Base-by-base conservation (phyloP, 176 grass and related monocot species). In the Oropetium thomaeum region DNA sequence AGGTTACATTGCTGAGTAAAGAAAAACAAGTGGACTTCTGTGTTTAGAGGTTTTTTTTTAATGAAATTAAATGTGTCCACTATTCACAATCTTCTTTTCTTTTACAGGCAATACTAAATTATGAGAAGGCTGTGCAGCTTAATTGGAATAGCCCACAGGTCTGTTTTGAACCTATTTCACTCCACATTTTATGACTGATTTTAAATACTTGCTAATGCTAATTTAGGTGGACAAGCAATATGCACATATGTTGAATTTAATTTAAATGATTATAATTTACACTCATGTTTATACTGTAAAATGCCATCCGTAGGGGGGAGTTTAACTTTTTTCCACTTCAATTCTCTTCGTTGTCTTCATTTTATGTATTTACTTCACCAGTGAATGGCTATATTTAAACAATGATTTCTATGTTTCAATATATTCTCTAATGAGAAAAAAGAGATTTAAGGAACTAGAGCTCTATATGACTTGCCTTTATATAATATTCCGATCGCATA, bases 101-200 rank as follows among this genome's bases (percentile, higher is more conserved):
- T 68, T 63, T 62, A 8, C 76, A 99, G 96, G 89, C 96, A 78
- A 99, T 94, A 86, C 59, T 86, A 80, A 99, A 95, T 62, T 99
- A 99, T 73, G 89, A 92, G 55, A 99, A 90, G 82, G 96, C 89
- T 79, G 96, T 99, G 67, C 88, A 90, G 65, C 96, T 99, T 31
- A 99, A 96, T 75, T 99, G 96, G 96, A 99, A 99, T 85, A 99
- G 92, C 26, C 96, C 96, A 45, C 96, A 99, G 96, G 96, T 99
- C 54, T 81, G 57, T 7, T 7, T 30, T 65, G 47, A 79, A 65
- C 33, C 25, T 2, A 47, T 69, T 69, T 37, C 33, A 66, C 35
- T 67, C 14, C 35, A 48, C 17, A 16, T 69, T 62, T 37, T 71
- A 34, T 62, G 45, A 42, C 16, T 52, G 7, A 72, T 54, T 23